Base-by-base conservation (phyloP, 2,329 filamentous ascomycete genomes). In the Zasmidium cellare region DNA sequence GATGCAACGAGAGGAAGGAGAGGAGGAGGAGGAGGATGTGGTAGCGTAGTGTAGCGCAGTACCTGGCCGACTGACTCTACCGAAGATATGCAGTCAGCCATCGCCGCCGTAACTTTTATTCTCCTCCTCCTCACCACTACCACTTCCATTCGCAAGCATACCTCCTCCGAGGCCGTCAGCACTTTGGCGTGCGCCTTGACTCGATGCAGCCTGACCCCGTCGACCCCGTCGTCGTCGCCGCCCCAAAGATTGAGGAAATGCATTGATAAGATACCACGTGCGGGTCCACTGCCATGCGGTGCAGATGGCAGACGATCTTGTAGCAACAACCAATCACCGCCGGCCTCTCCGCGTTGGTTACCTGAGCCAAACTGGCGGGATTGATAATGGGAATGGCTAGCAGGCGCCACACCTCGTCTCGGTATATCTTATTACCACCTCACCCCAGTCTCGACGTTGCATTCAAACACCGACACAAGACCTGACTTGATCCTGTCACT, bases 341-440 rank as follows among this genome's bases (percentile, higher is more conserved):
- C 3, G 7, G 6, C n/a, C 3, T 18, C 35, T 41, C 35, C 22
- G 22, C 46, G 46, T 35, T 51, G 16, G 7, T 51, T 51, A 38
- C 48, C 25, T 51, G 16, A 51, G 25, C 48, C 48, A 51, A 51
- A 19, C 16, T 28, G 11, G 24, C 28, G 31, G 50, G 16, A 45
- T 45, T 44, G 50, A 35, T 52, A 44, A 44, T 52, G 50, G 19
- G n/a, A 52, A 44, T 22, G 25, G 16, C 41, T 45, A n/a, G 41
- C 41, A 20, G 16, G 23, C 47, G 23, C 31, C 50, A 52, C 25
- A 31, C 31, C 18, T n/a, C 50, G 19, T 24, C 28, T 20, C 28
- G 28, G 20, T 19, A 52, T 51, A 52, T 52, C 25, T 45, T 52
- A 23, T 24, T 44, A 49, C 46, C 23, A 49, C 46, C 22, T 49